Evolutionary conservation across 495 filamentous ascomycete genomes (phyloP).

Genomic region (Coniosporium apollinis): DNA sequence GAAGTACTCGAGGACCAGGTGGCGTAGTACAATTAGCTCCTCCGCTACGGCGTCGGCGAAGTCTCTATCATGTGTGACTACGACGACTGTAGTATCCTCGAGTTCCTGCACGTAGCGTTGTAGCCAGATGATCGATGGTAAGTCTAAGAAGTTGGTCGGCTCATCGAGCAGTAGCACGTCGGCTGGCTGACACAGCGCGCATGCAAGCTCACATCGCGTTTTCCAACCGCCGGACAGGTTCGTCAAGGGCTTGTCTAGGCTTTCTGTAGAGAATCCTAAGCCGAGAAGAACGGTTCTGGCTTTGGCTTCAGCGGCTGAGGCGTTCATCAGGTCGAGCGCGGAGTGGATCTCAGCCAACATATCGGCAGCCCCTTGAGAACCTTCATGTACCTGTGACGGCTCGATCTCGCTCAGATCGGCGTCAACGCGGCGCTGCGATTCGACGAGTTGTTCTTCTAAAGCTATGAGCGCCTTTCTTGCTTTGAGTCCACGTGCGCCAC

Average conservation of each 20-base stretch:
- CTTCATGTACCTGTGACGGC: no score
- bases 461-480: slow-evolving; percentile 52
- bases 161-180: slow-evolving; percentile 77
- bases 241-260: slow-evolving; percentile 36
- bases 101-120: slow-evolving; percentile 47
- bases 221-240: slow-evolving; percentile 65
- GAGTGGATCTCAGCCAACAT: slow-evolving; percentile 15
- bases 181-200: slow-evolving; percentile 47
- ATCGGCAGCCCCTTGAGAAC: slow-evolving; percentile 16
- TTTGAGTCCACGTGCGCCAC: slow-evolving; percentile 52
- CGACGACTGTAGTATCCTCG: slow-evolving; percentile 37
- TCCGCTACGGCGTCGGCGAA: slow-evolving; percentile 57
- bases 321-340: slow-evolving; percentile 9
- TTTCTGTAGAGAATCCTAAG: slow-evolving; percentile 52
- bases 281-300: slow-evolving; percentile 23
- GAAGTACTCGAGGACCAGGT: slow-evolving; percentile 50
- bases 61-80: slow-evolving; percentile 67
- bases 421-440: no score
- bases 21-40: slow-evolving; percentile 57
- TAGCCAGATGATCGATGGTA: slow-evolving; percentile 70
- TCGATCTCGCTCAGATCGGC: slow-evolving; percentile 11
- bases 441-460: slow-evolving; percentile 43
- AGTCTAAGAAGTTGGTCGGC: slow-evolving; percentile 71
- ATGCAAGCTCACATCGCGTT: slow-evolving; percentile 54
- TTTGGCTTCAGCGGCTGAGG: slow-evolving; percentile 17